Evolutionary conservation across 2,329 filamentous ascomycete species (phyloP).

Genomic region (Immersiporthe knoxdaviesiana): DNA sequence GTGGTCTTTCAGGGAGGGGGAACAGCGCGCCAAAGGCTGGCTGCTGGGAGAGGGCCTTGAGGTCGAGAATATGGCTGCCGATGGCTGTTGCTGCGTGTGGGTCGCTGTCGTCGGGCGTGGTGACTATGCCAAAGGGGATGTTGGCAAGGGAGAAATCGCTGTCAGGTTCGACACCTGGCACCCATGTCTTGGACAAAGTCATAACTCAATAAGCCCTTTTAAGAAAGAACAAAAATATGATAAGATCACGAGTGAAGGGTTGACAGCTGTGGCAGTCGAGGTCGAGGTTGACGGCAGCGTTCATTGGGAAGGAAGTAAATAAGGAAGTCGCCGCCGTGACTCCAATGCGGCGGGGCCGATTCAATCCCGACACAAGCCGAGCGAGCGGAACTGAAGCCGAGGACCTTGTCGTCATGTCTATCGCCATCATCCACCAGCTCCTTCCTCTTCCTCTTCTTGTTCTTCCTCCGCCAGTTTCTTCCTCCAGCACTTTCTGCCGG

Average conservation of each 20-base stretch:
- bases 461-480: no score
- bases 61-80: slow-evolving; percentile 68
- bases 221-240: no score
- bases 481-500: background rate
- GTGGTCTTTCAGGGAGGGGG: slow-evolving; percentile 29
- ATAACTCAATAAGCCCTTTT: background rate
- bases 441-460: background rate
- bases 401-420: slow-evolving; percentile 15
- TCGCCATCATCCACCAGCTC: background rate
- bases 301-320: background rate
- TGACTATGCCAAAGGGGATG: slow-evolving; percentile 77
- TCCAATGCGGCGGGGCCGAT: background rate
- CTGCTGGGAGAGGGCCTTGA: slow-evolving; percentile 61
- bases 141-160: slow-evolving; percentile 76
- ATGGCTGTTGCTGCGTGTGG: slow-evolving; percentile 67
- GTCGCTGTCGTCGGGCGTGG: slow-evolving; percentile 48
- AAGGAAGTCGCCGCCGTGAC: background rate
- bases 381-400: slow-evolving; percentile 23
- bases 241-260: background rate
- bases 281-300: background rate
- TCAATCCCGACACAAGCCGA: slow-evolving; percentile 17
- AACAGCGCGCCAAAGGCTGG: slow-evolving; percentile 56
- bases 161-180: slow-evolving; percentile 40
- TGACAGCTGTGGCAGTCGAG: background rate
- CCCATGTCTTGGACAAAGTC: slow-evolving; percentile 34